Evolutionary conservation across 129 eudicot genomes (phyloP), one percentile per base, ranked within the genome.

Genomic region (Heracleum sosnowskyi): DNA sequence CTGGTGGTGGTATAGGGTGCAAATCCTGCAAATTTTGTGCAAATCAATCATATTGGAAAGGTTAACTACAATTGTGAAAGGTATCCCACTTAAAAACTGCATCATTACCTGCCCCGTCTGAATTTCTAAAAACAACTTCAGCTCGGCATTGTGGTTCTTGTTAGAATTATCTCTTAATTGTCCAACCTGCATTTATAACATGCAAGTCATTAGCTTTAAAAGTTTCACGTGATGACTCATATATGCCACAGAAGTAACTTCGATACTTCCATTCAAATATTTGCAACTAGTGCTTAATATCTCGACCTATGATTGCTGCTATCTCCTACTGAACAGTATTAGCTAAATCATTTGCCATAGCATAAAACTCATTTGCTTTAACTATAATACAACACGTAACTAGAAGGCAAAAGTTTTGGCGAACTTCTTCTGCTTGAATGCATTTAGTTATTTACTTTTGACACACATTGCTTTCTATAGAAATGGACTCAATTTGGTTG

Each of bases 121-220:
- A 44, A 95, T 88, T 91, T 95, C 99, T 85, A 95, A 79, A 62
- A 95, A 90, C 87, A 95, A 87, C 81, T 92, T 95, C 68, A 95
- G 85, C 83, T 95, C 97, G 37, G 99, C 97, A 89, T 92, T 95
- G 76, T 87, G 89, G 33, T 84, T 88, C 89, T 95, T 95, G 77
- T 89, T 95, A 47, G 95, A 92, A 74, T 81, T 84, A 71, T 95
- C 97, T 84, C 97, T 91, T 84, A 92, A 79, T 63, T 91, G 91
- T 26, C 97, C 99, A 69, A 95, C 99, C 99, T 95, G 85, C 80
- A 86, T 75, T 77, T 78, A 73, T 78, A 82, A 82, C 36, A 60
- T 53, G 49, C 11, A 42, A 39, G 69, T 80, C 76, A 37, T 53
- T 83, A 39, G 72, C 47, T 17, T 22, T 36, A 33, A 51, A 16